Base-by-base conservation (phyloP, 2,329 filamentous ascomycete species). In the Ascochyta lentis region DNA sequence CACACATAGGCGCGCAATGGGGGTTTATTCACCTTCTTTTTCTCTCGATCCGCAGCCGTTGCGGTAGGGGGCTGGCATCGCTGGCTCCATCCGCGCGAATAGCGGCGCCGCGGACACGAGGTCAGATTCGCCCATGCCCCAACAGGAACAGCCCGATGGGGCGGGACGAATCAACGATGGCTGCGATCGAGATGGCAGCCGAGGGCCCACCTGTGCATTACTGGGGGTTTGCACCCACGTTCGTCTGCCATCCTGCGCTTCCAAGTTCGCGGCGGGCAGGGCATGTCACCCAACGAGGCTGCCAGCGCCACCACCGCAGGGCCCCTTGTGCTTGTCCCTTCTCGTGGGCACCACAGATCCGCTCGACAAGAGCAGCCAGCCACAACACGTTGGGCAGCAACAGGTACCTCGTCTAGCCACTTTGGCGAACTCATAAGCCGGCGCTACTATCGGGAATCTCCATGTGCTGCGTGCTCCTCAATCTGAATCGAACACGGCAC, bases 131-230 rank as follows among this genome's bases (percentile, higher is more conserved):
- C 35, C 61, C 54, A 65, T 41, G 26, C 65, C 50, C 9, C 13
- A 56, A 56, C 16, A 41, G 58, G 60, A 54, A 31, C 58, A 59
- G 62, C 59, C 63, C 63, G 58, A 52, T 49, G 27, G 23, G 27
- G n/a, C 54, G 59, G 61, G 49, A 55, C 61, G 54, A 67, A 63
- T 65, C 60, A 66, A 58, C 58, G 57, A 58, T 46, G 45, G 52
- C 47, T 59, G 56, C 61, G 59, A 68, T 68, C 65, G 65, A 66
- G 64, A 68, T 67, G 64, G 47, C 61, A 61, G 59, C 65, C 65
- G 59, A 61, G 57, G 51, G 51, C 37, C 57, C 53, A 55, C 56
- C 33, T 12, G 10, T 59, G 55, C 61, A 59, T 50, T 58, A 45
- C 45, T 54, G 60, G 57, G 54, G 56, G 37, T 56, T 56, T 56